Percentiles rank a stretch among this genome's conserved stretches.
These are phyloP conservation scores for Castanea crenata DNA, from an alignment of 306 rosid genomes.

Conservation along the genomic window DNA sequence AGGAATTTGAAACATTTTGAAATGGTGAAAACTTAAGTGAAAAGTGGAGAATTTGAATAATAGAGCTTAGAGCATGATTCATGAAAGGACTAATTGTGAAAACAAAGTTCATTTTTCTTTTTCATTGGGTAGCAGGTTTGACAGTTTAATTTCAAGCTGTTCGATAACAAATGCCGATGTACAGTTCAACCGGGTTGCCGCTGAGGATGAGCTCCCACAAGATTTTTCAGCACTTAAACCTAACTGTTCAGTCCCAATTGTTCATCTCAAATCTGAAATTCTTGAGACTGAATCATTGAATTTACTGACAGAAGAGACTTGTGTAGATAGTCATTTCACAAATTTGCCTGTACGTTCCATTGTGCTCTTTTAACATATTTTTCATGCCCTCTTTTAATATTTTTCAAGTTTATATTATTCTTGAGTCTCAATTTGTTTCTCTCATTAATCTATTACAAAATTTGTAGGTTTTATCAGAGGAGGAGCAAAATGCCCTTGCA, in stretches of 20 bases:
- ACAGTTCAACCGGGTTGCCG: conserved; percentile 43
- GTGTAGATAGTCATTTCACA: conserved; percentile 73
- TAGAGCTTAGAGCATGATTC: background rate
- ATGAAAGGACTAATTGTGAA: background rate
- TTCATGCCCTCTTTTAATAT: background rate
- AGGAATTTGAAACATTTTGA: background rate
- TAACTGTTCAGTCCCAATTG: conserved; percentile 55
- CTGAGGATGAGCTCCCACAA: conserved; percentile 45
- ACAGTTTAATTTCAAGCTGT: conserved; percentile 55
- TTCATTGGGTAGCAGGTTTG: conserved; percentile 43
- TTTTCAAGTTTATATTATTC: background rate
- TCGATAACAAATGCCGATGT: conserved; percentile 62
- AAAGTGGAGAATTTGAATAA: background rate
- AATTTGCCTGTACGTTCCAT: conserved; percentile 68
- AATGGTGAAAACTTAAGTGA: background rate
- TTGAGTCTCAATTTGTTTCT: conserved; percentile 15
- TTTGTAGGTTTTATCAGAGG: conserved; percentile 75
- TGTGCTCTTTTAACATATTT: background rate
- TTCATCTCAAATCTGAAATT: conserved; percentile 54
- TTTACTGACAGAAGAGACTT: conserved; percentile 55
- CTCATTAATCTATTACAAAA: conserved; percentile 22
- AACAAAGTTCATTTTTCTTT: background rate
- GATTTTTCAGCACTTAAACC: conserved; percentile 44
- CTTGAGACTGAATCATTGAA: conserved; percentile 68
- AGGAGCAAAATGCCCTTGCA: conserved; percentile 81